Evolutionary conservation across 495 filamentous ascomycete genomes (phyloP).

Genomic region (Podospora tetraspora): DNA sequence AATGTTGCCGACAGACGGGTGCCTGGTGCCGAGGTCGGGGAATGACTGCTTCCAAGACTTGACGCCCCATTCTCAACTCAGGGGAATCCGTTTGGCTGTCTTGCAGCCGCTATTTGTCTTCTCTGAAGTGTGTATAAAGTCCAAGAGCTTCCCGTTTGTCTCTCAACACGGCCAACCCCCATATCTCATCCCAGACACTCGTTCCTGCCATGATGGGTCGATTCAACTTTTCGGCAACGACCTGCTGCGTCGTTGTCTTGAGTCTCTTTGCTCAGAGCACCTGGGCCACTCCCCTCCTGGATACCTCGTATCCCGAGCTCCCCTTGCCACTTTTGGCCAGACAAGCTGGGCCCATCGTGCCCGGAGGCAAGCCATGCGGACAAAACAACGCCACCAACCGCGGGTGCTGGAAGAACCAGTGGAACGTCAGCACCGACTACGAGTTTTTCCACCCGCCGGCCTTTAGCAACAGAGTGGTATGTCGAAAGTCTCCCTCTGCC

Average conservation of each 20-base stretch:
- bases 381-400: constrained; percentile 32
- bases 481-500: constrained; percentile 5
- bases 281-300: not conserved
- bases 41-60: not conserved
- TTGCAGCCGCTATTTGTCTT: not conserved
- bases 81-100: not conserved
- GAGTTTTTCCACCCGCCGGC: constrained; percentile 25
- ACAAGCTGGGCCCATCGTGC: constrained; percentile 15
- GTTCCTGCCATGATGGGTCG: not conserved
- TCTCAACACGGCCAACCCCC: not conserved
- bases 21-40: not conserved
- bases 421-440: constrained; percentile 34
- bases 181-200: not conserved
- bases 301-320: not conserved
- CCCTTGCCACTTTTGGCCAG: not conserved
- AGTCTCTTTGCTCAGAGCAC: not conserved
- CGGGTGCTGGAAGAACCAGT: constrained; percentile 31
- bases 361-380: constrained; percentile 26
- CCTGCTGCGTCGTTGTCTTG: not conserved
- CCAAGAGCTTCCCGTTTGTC: not conserved
- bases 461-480: constrained; percentile 27
- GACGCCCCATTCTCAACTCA: not conserved
- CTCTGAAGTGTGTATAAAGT: not conserved
- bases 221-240: not conserved
- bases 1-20: not conserved